Percentiles rank a stretch among this genome's conserved stretches.
phyloP scores from a whole-genome alignment of 306 rosid species.

The Fragaria iinumae region DNA sequence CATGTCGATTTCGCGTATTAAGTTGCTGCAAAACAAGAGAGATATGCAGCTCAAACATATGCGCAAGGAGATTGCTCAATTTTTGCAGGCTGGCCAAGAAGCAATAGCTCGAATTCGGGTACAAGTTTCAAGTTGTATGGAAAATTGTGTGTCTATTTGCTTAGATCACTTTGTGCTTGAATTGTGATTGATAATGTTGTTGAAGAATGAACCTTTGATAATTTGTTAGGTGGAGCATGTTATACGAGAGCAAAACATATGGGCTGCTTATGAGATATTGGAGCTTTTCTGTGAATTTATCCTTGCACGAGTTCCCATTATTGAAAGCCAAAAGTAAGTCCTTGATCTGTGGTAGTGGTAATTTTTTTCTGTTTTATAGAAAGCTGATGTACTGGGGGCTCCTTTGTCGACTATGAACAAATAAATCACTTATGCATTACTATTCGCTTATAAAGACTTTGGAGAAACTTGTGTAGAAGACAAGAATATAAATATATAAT shows the following conservation, averaged over 20 bases:
- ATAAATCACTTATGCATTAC: background rate
- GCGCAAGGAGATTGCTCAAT: slow-evolving; percentile 93
- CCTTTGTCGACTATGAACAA: slow-evolving; percentile 5
- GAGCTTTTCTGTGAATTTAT: slow-evolving; percentile 95
- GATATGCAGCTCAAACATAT: slow-evolving; percentile 80
- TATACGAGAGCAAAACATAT: slow-evolving; percentile 80
- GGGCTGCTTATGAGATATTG: slow-evolving; percentile 93
- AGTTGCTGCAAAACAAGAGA: slow-evolving; percentile 93
- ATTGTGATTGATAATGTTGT: background rate
- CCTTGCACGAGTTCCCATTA: slow-evolving; percentile 89
- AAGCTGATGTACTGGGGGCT: slow-evolving; percentile 8
- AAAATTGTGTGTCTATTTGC: background rate
- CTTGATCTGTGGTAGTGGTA: background rate
- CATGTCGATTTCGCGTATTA: slow-evolving; percentile 82
- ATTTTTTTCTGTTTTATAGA: slow-evolving; percentile 17
- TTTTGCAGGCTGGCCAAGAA: slow-evolving; percentile 95
- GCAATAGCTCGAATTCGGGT: slow-evolving; percentile 93
- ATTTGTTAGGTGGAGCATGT: slow-evolving; percentile 89
- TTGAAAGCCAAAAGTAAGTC: slow-evolving; percentile 81
- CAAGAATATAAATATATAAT: background rate
- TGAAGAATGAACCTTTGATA: background rate
- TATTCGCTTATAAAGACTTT: background rate
- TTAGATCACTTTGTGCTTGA: background rate
- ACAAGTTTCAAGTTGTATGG: slow-evolving; percentile 27
- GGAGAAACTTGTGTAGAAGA: background rate